Evolutionary conservation across 2,329 filamentous ascomycete species (phyloP), one percentile per base, ranked within the genome.

Genomic region (Arthrobotrys megalospora): DNA sequence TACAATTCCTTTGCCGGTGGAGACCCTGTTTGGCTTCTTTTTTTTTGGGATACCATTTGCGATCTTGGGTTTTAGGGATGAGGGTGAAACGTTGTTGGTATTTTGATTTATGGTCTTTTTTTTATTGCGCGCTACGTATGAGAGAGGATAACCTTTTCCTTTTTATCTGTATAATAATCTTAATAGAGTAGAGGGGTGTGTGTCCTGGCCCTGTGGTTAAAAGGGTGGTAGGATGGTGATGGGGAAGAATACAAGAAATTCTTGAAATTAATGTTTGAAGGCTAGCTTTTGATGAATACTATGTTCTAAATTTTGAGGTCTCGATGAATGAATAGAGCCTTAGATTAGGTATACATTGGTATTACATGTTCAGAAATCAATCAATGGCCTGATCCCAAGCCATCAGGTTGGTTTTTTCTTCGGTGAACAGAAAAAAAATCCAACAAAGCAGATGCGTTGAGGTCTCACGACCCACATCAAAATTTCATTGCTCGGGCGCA

Each of bases 101-200:
- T 43, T 60, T 10, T 60, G 55, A 21, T 43, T 60, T 60, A 24
- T 32, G 28, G 21, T 60, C 43, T 60, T 14, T 60, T 24, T n/a
- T 41, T 60, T 11, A 36, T 60, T 60, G 38, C 24, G 55, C 55
- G 55, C 32, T 19, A 60, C 36, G 34, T 43, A 43, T 16, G 55
- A 43, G 34, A 60, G 55, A 60, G 55, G 36, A n/a, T 21, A 21
- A 6, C 41, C n/a, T 38, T 8, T 38, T 6, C n/a, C 14, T 48
- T 48, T 60, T 7, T 16, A 60, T 43, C 36, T 60, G 55, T 60
- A 60, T 60, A 60, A 60, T 60, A 60, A 60, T 60, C 8, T 60
- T 60, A 60, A 60, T 60, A 28, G 36, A 43, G 55, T 60, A 6
- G 55, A 36, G 16, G 7, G 7, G 19, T 21, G 45, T 16, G 12